Conservation (phyloP, 495 filamentous ascomycete species). For the Hypoxylon intermedium region DNA sequence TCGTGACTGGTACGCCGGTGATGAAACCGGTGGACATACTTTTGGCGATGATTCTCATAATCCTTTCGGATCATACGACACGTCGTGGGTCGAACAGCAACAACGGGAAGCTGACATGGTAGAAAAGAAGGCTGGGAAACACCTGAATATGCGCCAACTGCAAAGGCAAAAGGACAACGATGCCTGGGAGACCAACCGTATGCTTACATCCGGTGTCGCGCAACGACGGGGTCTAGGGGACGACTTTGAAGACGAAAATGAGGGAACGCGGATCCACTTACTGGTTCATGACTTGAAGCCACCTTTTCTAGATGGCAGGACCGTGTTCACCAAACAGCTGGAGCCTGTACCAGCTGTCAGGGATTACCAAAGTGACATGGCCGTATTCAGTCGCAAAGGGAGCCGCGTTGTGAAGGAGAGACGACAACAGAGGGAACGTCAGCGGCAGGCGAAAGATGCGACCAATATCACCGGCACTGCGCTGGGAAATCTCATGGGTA, state of each 20-base stretch:
- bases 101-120: slow-evolving; percentile 73
- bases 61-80: slow-evolving; percentile 66
- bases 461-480: slow-evolving; percentile 93
- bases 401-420: slow-evolving; percentile 91
- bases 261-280: slow-evolving; percentile 87
- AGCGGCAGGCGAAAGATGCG: slow-evolving; percentile 93
- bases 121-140: slow-evolving; percentile 75
- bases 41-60: slow-evolving; percentile 77
- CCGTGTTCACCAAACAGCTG: slow-evolving; percentile 95
- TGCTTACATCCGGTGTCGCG: slow-evolving; percentile 95
- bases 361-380: slow-evolving; percentile 98
- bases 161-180: slow-evolving; percentile 94
- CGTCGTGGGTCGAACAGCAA: slow-evolving; percentile 69
- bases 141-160: slow-evolving; percentile 71
- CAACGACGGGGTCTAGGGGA: slow-evolving; percentile 81
- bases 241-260: slow-evolving; percentile 90
- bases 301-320: slow-evolving; percentile 93
- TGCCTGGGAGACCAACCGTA: slow-evolving; percentile 98
- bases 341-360: slow-evolving; percentile 93
- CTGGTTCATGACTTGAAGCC: slow-evolving; percentile 93
- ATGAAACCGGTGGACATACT: slow-evolving; percentile 72
- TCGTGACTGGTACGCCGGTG: slow-evolving; percentile 84
- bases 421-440: slow-evolving; percentile 88
- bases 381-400: slow-evolving; percentile 95
- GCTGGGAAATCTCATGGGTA: slow-evolving; percentile 90